Evolutionary conservation across 192 early-diverging fungal genomes (phyloP).

Genomic region (Coemansia sp.): DNA sequence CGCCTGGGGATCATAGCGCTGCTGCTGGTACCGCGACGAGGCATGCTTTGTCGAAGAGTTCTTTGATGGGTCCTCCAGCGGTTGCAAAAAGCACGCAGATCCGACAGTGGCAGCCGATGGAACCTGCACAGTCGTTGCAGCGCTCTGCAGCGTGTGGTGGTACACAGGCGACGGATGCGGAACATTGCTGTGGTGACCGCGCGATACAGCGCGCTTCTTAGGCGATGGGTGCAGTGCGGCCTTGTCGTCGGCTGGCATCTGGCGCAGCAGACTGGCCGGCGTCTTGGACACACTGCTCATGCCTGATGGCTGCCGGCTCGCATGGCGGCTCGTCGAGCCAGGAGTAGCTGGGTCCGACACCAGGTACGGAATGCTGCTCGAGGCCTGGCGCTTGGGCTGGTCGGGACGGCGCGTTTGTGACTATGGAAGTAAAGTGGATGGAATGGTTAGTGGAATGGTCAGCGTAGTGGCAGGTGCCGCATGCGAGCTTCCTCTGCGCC

Average conservation of each 20-base stretch:
- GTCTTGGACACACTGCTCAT: slow-evolving; percentile 13
- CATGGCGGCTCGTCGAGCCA: not conserved
- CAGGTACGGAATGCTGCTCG: not conserved
- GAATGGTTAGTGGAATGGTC: not conserved
- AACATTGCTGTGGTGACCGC: slow-evolving; percentile 39
- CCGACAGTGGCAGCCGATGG: slow-evolving; percentile 19
- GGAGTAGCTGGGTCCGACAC: not conserved
- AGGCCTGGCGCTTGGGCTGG: slow-evolving; percentile 5
- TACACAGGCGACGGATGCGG: slow-evolving; percentile 51
- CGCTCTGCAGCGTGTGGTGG: slow-evolving; percentile 8
- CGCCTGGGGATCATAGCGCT: slow-evolving; percentile 40
- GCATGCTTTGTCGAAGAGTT: slow-evolving; percentile 18
- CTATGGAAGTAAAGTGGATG: not conserved
- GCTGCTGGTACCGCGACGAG: slow-evolving; percentile 44
- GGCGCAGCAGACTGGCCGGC: slow-evolving; percentile 28
- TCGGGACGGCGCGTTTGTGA: not conserved
- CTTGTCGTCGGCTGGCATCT: slow-evolving; percentile 35
- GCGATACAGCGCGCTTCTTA: slow-evolving; percentile 53
- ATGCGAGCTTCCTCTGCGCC: too few species aligned
- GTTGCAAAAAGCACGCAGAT: slow-evolving; percentile 45
- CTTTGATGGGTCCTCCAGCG: slow-evolving; percentile 30
- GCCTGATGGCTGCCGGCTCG: slow-evolving; percentile 5
- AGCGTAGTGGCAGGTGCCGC: too few species aligned
- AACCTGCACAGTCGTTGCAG: slow-evolving; percentile 9
- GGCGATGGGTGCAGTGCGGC: slow-evolving; percentile 36